A percentile compares a stretch with the other conserved stretches of the same genome.
Conservation (phyloP, 208 protist species). For the Herpetomonas tarakana region DNA sequence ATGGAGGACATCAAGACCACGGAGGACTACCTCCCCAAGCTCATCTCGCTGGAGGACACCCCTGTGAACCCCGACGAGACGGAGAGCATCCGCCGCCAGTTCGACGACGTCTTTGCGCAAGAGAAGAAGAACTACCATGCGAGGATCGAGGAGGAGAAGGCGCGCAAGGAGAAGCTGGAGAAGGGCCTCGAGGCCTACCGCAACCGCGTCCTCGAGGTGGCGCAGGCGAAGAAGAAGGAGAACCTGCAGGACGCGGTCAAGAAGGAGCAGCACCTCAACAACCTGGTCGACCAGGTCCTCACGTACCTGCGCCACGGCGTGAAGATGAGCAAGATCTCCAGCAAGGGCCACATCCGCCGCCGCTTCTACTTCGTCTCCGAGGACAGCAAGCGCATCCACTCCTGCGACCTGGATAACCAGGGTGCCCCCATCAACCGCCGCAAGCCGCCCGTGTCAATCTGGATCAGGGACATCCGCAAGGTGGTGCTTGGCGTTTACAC, state of each 20-base stretch:
- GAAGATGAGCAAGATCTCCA: conserved; percentile 88
- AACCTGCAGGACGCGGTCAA: conserved; percentile 71
- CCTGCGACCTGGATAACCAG: conserved; percentile 82
- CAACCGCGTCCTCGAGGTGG: conserved; percentile 67
- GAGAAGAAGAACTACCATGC: conserved; percentile 77
- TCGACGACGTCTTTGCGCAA: conserved; percentile 82
- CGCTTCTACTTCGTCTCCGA: conserved; percentile 91
- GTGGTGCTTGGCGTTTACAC: conserved; percentile 86
- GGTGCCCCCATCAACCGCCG: conserved; percentile 73
- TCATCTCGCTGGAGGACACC: conserved; percentile 87
- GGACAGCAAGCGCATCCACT: conserved; percentile 83
- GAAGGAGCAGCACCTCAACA: conserved; percentile 83
- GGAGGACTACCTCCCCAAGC: conserved; percentile 84
- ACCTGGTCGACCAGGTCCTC: conserved; percentile 82
- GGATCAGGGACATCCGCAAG: conserved; percentile 80
- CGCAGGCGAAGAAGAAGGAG: conserved; percentile 83
- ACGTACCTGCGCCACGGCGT: conserved; percentile 83
- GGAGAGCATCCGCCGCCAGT: conserved; percentile 82
- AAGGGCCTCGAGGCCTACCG: conserved; percentile 84
- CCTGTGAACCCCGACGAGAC: conserved; percentile 82
- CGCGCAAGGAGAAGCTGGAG: conserved; percentile 86
- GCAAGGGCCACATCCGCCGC: conserved; percentile 61
- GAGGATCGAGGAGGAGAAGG: conserved; percentile 83
- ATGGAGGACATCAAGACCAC: conserved; percentile 81
- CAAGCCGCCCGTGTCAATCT: conserved; percentile 84